phyloP scores from a whole-genome alignment of 768 basidiomycete species.

The Hirschioporus abietinus region DNA sequence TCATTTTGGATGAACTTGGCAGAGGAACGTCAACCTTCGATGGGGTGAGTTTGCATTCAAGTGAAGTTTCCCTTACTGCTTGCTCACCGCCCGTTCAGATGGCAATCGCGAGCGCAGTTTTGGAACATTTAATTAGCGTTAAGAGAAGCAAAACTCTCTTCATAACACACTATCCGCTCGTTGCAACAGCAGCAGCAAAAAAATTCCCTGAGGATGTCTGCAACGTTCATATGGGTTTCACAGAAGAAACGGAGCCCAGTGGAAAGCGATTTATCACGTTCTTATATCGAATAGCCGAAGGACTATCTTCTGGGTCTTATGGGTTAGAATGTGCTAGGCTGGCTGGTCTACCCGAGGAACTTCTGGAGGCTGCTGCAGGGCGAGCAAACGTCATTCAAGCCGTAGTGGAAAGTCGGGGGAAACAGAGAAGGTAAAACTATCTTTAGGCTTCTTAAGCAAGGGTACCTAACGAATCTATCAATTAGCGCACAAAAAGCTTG shows the following conservation, averaged over 20 bases:
- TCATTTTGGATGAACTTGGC: conserved; percentile 88
- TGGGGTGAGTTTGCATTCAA: conserved; percentile 43
- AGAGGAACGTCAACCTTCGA: conserved; percentile 92
- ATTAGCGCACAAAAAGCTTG: not conserved
- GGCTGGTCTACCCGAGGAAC: conserved; percentile 70
- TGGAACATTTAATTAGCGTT: conserved; percentile 59
- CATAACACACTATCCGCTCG: conserved; percentile 90
- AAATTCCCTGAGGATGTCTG: conserved; percentile 56
- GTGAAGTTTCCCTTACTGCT: conserved; percentile 17
- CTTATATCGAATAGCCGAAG: conserved; percentile 68
- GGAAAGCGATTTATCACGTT: conserved; percentile 82
- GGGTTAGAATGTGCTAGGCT: conserved; percentile 90
- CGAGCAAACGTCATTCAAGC: conserved; percentile 51
- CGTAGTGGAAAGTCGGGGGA: conserved; percentile 42
- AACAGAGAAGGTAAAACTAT: conserved; percentile 39
- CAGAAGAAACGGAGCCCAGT: conserved; percentile 60
- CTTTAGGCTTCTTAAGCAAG: not conserved
- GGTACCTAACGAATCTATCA: not conserved
- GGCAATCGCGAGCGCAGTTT: conserved; percentile 80
- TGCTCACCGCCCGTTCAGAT: conserved; percentile 40
- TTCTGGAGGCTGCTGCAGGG: conserved; percentile 55
- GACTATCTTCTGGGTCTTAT: conserved; percentile 77
- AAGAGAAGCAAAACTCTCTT: conserved; percentile 75
- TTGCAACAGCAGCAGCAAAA: conserved; percentile 63
- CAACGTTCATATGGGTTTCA: conserved; percentile 87